Conservation (phyloP, 106 monocot species). For the Dendrobium officinale region DNA sequence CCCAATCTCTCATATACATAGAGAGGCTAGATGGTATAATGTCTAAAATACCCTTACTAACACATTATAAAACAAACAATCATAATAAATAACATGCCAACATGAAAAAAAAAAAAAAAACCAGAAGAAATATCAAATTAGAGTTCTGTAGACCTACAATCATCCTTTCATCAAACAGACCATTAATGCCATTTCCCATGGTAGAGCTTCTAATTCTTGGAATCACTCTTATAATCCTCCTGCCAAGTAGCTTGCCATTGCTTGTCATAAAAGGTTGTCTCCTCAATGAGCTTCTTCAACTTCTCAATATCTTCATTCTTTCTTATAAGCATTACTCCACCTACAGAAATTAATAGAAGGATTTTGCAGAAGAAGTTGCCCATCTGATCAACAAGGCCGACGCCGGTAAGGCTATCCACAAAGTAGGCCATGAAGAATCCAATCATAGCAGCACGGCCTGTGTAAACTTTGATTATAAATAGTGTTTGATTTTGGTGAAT, state of each 20-base stretch:
- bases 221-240: slow-evolving; percentile 29
- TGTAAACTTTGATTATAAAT: not conserved
- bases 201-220: slow-evolving; percentile 17
- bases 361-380: slow-evolving; percentile 87
- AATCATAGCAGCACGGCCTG: slow-evolving; percentile 86
- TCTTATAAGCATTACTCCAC: slow-evolving; percentile 52
- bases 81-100: too few species aligned
- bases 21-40: too few species aligned
- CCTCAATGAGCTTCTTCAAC: slow-evolving; percentile 66
- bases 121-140: too few species aligned
- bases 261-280: slow-evolving; percentile 83
- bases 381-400: slow-evolving; percentile 76
- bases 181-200: not conserved
- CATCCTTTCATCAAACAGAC: too few species aligned
- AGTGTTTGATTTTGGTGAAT: not conserved
- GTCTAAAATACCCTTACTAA: too few species aligned
- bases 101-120: too few species aligned
- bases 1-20: too few species aligned
- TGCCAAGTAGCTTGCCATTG: slow-evolving; percentile 93
- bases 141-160: too few species aligned
- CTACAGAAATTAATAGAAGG: slow-evolving; percentile 53
- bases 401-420: slow-evolving; percentile 75
- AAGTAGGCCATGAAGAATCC: slow-evolving; percentile 86
- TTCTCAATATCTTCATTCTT: slow-evolving; percentile 74
- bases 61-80: too few species aligned